Base-by-base conservation (phyloP, 495 filamentous ascomycete species). In the Neurospora sp. region DNA sequence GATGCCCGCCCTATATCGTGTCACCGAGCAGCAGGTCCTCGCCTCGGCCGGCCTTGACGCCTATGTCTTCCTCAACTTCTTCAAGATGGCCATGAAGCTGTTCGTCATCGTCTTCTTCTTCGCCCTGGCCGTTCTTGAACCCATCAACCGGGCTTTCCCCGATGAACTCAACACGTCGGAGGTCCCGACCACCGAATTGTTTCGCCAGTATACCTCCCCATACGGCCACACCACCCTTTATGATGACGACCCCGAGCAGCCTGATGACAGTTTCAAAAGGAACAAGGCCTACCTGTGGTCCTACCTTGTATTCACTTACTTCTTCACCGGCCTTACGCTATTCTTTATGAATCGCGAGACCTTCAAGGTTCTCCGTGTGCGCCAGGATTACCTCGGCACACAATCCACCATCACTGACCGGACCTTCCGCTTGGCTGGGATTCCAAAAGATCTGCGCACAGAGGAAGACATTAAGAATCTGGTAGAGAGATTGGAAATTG, bases 381-480 rank as follows among this genome's bases (percentile, higher is more conserved):
- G 96, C 27, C 96, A 99, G 79, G 89, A 93, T 59, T 98, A 98
- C 78, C 88, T 99, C 27, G 96, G 95, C 2, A 92, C 90, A 40
- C 94, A 98, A 79, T 94, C 92, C 9, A 98, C 95, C 27, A 89
- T 97, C 44, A 98, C 96, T 3, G 94, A 98, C 81, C 90, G 94
- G 42, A 99, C 96, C 0, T 92, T 99, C 78, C 90, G 92, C 4
- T 82, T 99, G 10, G 95, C 96, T 2, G 94, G 94, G 3, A 94
- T 99, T 40, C 96, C 96, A 0, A 79, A 78, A 7, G 91, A 96
- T 12, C 81, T 98, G 71, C 87, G 90, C 70, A 92, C 92, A 0
- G 94, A 98, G 77, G 89, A 89, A 16, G 90, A 90, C 72, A 93
- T 99, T 72, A 94, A 93, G 75, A 87, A 94, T 35, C 91, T 97